Base-by-base conservation (phyloP, 2,329 filamentous ascomycete genomes). In the Colletotrichum limetticola region DNA sequence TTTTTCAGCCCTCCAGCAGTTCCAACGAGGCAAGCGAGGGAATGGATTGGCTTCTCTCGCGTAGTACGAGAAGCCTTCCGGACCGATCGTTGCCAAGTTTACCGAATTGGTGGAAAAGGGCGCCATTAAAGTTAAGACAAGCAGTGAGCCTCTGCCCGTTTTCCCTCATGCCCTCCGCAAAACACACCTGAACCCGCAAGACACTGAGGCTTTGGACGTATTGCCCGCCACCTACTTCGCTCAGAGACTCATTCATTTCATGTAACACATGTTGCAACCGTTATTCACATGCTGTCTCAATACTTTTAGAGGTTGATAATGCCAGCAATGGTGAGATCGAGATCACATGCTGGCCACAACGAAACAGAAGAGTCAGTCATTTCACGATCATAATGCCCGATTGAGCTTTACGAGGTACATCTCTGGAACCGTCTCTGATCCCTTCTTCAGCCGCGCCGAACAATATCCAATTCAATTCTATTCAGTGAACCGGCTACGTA, bases 111-210 rank as follows among this genome's bases (percentile, higher is more conserved):
- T 57, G 56, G 55, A 19, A 35, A 56, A 35, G 30, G 70, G 55
- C 66, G 56, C 56, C 26, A 56, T 72, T 72, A 70, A 35, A 42
- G 60, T 70, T 72, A 22, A 72, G 60, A 70, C 64, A 71, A 9
- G 49, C 46, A 3, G 46, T 56, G 52, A 53, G 66, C 26, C 4
- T 53, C 22, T 46, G 30, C 32, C 63, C 12, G 64, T 72, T 26
- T 65, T 30, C 19, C 28, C 14, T 46, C 30, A 46, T 46, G 42
- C 42, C 42, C 42, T 46, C 42, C 42, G 42, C 42, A 46, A n/a
- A 46, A 46, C 16, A 46, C 42, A 46, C 19, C 42, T 46, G 42
- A n/a, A 46, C 42, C 16, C 42, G 5, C 42, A 46, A 46, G 42
- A 46, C 16, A 46, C 42, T 46, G 42, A 46, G 42, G 42, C 42